phyloP scores from a whole-genome alignment of 345 rosid genomes.

The Cochlearia excelsa region DNA sequence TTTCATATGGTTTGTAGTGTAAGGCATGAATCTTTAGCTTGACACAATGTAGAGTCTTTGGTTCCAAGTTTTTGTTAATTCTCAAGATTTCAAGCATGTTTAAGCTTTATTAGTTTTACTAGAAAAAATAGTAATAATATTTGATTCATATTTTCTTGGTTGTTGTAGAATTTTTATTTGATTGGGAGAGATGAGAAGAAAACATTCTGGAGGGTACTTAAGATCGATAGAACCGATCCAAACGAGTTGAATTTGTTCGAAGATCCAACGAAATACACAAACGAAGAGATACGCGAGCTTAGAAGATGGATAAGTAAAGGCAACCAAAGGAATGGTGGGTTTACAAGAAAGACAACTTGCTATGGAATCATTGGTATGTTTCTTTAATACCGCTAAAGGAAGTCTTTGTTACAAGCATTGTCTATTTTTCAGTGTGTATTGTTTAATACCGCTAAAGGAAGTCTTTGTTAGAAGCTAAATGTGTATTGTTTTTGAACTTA shows the following conservation, averaged over 20 bases:
- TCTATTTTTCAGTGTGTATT: too few relatives aligned
- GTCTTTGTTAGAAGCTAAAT: background rate
- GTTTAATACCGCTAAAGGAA: background rate
- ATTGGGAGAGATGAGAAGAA: constrained; percentile 72
- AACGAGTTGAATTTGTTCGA: constrained; percentile 56
- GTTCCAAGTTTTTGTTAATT: constrained; percentile 9
- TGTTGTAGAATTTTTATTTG: constrained; percentile 70
- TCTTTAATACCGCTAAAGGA: background rate
- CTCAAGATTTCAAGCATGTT: background rate
- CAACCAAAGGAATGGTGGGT: constrained; percentile 62
- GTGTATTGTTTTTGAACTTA: constrained; percentile 15
- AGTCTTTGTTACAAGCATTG: too few relatives aligned
- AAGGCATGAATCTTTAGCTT: constrained; percentile 26
- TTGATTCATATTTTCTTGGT: too few relatives aligned
- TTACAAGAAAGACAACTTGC: constrained; percentile 58
- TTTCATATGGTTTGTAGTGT: constrained; percentile 16
- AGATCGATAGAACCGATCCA: constrained; percentile 66
- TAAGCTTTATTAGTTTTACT: background rate
- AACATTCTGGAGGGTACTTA: constrained; percentile 61
- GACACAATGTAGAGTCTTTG: constrained; percentile 27
- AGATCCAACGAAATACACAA: constrained; percentile 61
- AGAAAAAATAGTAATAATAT: too few relatives aligned
- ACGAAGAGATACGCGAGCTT: constrained; percentile 53
- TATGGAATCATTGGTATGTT: constrained; percentile 79
- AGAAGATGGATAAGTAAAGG: constrained; percentile 57